phyloP scores from a whole-genome alignment of 495 filamentous ascomycete species.

The Baudoinia panamericana region DNA sequence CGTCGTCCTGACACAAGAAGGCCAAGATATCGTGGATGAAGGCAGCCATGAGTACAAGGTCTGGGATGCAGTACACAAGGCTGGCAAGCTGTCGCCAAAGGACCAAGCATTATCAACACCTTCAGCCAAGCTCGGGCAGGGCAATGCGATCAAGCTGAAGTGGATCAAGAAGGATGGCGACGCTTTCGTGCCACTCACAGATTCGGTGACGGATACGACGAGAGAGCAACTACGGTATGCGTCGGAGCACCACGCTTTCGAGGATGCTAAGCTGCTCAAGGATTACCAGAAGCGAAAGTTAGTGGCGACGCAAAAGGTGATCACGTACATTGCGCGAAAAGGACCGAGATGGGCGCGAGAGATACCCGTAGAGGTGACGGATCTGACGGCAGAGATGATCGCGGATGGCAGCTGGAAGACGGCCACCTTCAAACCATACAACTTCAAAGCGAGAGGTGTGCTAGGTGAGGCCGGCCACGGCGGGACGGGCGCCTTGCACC shows the following conservation, averaged over 20 bases:
- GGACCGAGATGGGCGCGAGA: constrained; percentile 74
- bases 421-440: constrained; percentile 87
- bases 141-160: constrained; percentile 88
- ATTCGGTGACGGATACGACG: constrained; percentile 59
- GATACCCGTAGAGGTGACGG: constrained; percentile 85
- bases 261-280: constrained; percentile 55
- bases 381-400: constrained; percentile 88
- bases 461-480: constrained; percentile 54
- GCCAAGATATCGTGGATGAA: constrained; percentile 59
- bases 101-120: constrained; percentile 72
- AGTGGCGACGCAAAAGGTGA: constrained; percentile 65
- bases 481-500: constrained; percentile 76
- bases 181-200: constrained; percentile 23
- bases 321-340: constrained; percentile 69
- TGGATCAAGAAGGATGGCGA: constrained; percentile 77
- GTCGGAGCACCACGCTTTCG: constrained; percentile 50
- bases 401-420: constrained; percentile 69
- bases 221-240: constrained; percentile 58
- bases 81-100: constrained; percentile 64
- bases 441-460: constrained; percentile 84
- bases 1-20: constrained; percentile 66
- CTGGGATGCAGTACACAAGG: constrained; percentile 68
- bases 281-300: constrained; percentile 88
- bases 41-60: constrained; percentile 93
- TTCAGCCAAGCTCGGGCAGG: constrained; percentile 81